Evolutionary conservation across 2,329 filamentous ascomycete species (phyloP), one percentile per base, ranked within the genome.

Genomic region (Pseudogymnoascus sp.): DNA sequence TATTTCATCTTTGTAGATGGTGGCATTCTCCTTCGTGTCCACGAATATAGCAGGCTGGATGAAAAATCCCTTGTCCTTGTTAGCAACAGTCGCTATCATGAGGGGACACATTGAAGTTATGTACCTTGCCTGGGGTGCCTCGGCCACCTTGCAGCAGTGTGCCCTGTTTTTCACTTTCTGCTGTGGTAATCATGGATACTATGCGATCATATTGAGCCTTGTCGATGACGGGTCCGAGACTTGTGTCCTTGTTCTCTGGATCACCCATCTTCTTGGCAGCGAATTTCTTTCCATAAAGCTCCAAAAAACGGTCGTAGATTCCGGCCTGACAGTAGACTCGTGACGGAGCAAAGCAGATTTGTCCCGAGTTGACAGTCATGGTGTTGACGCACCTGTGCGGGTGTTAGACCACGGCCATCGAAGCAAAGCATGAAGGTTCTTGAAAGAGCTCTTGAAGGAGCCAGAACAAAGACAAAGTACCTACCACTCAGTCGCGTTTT

Each of bases 301-400:
- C 69, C 4, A 77, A 66, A 67, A 77, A 77, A 1, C 67, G 62
- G 18, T 74, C 70, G 65, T 84, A 80, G 23, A 85, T 75, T 16
- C 75, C 74, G 62, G 82, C 78, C 65, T 85, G 82, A 0, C 85
- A 82, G 8, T 82, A 72, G 31, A 85, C 80, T 11, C 83, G 76
- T 1, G 81, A 83, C 0, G 82, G 85, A 0, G 83, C 81, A 1
- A 81, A 84, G 73, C 83, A 85, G 37, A 84, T 80, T 67, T 85
- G 82, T 37, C 83, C 83, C 69, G 81, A 78, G 70, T 85, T 85
- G 63, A 84, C 84, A 77, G 89, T 86, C 79, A 91, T 73, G 11
- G 75, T 69, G 63, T 72, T 71, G 25, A 70, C 70, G 12, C 71
- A 70, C 73, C 73, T 40, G 38, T 40, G 6, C 7, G 38, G 38